A percentile compares a stretch with the other conserved stretches of the same genome.
Evolutionary conservation across 257 asterid species (phyloP).

Genomic region (Parsonsia alboflavescens): DNA sequence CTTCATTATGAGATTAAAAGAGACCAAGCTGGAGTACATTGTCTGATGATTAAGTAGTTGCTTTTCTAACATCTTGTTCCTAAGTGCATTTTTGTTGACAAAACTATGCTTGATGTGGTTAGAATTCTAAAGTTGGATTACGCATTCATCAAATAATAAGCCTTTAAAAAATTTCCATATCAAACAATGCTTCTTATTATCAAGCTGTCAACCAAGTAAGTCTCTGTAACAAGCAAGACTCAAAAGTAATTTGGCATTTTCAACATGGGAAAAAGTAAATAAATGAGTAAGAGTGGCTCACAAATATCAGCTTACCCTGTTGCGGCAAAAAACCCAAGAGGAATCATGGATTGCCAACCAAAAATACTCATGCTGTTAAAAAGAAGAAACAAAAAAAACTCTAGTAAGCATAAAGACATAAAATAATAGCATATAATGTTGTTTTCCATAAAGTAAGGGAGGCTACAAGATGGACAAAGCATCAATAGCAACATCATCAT

Average conservation of each 20-base stretch:
- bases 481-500: conserved; percentile 54
- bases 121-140: not conserved
- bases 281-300: not conserved
- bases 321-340: conserved; percentile 60
- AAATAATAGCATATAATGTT: not conserved
- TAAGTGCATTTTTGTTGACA: not conserved
- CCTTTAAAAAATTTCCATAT: not conserved
- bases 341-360: conserved; percentile 66
- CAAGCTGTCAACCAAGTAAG: not conserved
- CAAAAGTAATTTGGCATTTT: not conserved
- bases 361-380: conserved; percentile 43
- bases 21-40: not conserved
- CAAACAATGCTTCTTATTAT: not conserved
- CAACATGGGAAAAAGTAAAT: not conserved
- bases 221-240: not conserved
- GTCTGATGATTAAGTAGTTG: not conserved
- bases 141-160: not conserved
- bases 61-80: not conserved
- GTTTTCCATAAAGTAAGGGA: not conserved
- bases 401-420: not conserved
- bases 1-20: not conserved
- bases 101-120: not conserved
- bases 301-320: conserved; percentile 40
- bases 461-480: conserved; percentile 59
- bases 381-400: not conserved